A percentile compares a stretch with the other conserved stretches of the same genome.
These are phyloP conservation scores for Cladophialophora carrionii DNA, from an alignment of 2,329 filamentous ascomycete genomes.

Conservation along the genomic window DNA sequence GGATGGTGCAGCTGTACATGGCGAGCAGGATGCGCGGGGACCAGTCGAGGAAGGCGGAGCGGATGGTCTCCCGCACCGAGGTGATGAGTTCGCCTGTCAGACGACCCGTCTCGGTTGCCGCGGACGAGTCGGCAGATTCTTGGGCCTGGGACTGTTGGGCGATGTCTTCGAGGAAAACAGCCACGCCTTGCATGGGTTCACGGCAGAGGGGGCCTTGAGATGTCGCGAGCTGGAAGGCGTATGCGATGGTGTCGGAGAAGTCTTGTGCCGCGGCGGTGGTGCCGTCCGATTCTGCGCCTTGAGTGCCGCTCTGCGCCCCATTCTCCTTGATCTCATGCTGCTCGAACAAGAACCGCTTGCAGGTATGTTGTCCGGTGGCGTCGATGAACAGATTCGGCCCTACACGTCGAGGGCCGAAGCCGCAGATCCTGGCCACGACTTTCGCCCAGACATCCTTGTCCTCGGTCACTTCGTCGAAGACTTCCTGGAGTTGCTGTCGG, in stretches of 20 bases:
- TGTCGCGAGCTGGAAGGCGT: conserved; percentile 92
- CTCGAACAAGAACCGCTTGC: conserved; percentile 64
- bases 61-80: conserved; percentile 80
- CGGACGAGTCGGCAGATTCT: conserved; percentile 46
- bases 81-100: conserved; percentile 93
- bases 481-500: conserved; percentile 68
- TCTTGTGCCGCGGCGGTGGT: conserved; percentile 62
- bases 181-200: conserved; percentile 90
- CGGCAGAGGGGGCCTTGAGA: conserved; percentile 87
- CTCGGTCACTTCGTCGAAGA: conserved; percentile 72
- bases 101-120: conserved; percentile 69
- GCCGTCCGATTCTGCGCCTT: conserved; percentile 40
- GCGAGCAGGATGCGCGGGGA: conserved; percentile 90
- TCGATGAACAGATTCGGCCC: conserved; percentile 92
- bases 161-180: conserved; percentile 84
- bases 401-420: conserved; percentile 82
- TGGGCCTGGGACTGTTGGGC: conserved; percentile 49
- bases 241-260: conserved; percentile 85
- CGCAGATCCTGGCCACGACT: conserved; percentile 77
- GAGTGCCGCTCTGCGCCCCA: conserved; percentile 18
- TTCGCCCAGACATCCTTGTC: conserved; percentile 77
- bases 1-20: conserved; percentile 98
- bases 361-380: conserved; percentile 70
- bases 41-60: conserved; percentile 90
- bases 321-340: conserved; percentile 37